A percentile compares a stretch with the other conserved stretches of the same genome.
These are phyloP conservation scores for Eucalyptus sp. DNA, from an alignment of 345 rosid species.

Conservation along the genomic window DNA sequence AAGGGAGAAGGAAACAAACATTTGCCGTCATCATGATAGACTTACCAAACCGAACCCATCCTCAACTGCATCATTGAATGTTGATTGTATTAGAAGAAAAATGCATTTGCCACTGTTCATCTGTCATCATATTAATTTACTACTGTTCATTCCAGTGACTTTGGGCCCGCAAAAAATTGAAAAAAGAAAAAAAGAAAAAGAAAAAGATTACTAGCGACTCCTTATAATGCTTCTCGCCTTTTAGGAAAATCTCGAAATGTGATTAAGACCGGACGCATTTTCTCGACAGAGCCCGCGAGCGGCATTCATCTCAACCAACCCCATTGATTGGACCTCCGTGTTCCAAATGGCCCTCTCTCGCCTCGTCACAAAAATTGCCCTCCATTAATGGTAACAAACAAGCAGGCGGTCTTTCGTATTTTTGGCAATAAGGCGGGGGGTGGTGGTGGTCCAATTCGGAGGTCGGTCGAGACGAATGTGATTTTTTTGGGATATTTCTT, in stretches of 20 bases:
- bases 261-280: neutral
- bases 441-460: neutral
- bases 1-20: neutral
- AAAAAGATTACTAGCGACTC: neutral
- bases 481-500: neutral
- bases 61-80: neutral
- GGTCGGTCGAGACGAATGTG: neutral
- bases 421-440: neutral
- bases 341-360: neutral
- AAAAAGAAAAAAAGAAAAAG: neutral
- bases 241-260: neutral
- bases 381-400: neutral
- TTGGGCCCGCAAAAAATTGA: neutral
- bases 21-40: neutral
- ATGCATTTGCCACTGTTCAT: neutral
- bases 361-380: neutral
- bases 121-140: neutral
- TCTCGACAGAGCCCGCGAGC: neutral
- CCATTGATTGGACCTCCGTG: neutral
- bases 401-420: neutral
- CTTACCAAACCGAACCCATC: neutral
- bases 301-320: neutral
- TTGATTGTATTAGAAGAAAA: neutral
- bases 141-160: neutral
- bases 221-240: neutral